A percentile compares a stretch with the other conserved stretches of the same genome.
Conservation (phyloP, 129 eudicot genomes). For the Mikania micrantha region DNA sequence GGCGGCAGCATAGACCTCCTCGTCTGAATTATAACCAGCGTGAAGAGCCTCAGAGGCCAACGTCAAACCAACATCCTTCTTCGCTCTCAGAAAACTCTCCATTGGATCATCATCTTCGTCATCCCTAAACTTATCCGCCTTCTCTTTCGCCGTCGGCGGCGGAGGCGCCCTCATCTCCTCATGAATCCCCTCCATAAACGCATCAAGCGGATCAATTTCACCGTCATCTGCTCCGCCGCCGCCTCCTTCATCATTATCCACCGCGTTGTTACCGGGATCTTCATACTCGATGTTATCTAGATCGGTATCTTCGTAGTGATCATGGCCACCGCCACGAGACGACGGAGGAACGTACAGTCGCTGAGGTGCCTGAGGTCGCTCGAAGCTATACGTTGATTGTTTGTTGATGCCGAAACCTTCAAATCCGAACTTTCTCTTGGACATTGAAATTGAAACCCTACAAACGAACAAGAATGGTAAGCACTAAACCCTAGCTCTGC, state of each 20-base stretch:
- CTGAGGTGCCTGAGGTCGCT: slow-evolving; percentile 54
- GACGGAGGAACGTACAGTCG: slow-evolving; percentile 74
- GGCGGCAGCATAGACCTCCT: slow-evolving; percentile 98
- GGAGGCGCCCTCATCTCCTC: slow-evolving; percentile 83
- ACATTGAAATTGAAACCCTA: slow-evolving; percentile 56
- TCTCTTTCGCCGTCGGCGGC: slow-evolving; percentile 61
- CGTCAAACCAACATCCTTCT: slow-evolving; percentile 81
- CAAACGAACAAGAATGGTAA: not conserved
- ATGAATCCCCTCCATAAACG: slow-evolving; percentile 95
- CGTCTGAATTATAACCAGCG: slow-evolving; percentile 94
- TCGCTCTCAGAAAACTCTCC: slow-evolving; percentile 80
- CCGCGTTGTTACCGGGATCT: slow-evolving; percentile 30
- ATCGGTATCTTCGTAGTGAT: slow-evolving; percentile 78
- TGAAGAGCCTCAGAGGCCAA: slow-evolving; percentile 74
- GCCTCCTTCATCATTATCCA: not conserved
- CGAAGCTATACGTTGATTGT: slow-evolving; percentile 83
- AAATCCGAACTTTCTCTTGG: slow-evolving; percentile 91
- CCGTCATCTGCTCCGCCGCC: slow-evolving; percentile 38
- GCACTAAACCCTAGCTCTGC: slow-evolving; percentile 12
- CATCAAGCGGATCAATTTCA: slow-evolving; percentile 91
- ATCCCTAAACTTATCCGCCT: slow-evolving; percentile 67
- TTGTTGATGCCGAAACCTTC: slow-evolving; percentile 92
- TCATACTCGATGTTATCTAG: slow-evolving; percentile 78
- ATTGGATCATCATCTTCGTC: slow-evolving; percentile 93
- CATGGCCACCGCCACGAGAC: slow-evolving; percentile 66